Percentiles rank a stretch among this genome's conserved stretches.
Evolutionary conservation across 768 basidiomycete species (phyloP).

Genomic region (Trichaptum fuscoviolaceum): DNA sequence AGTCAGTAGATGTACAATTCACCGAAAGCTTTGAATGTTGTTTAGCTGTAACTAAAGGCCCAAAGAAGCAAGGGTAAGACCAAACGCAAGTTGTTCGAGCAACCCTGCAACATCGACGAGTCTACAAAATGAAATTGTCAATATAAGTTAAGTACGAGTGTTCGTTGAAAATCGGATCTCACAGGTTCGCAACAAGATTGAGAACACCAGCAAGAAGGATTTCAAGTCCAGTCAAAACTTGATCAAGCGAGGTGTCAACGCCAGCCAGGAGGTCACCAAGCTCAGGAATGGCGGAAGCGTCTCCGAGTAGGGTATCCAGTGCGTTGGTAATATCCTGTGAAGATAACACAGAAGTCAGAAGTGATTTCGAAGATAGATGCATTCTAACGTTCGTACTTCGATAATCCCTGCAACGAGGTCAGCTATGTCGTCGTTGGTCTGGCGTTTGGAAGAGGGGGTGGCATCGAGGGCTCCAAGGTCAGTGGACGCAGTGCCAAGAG

Average conservation of each 20-base stretch:
- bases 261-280: conserved; percentile 20
- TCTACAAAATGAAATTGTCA: not conserved
- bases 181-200: conserved; percentile 24
- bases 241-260: conserved; percentile 22
- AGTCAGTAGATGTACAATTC: no score
- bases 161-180: conserved; percentile 1
- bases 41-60: not conserved
- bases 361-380: not conserved
- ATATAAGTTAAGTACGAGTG: not conserved
- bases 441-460: conserved; percentile 16
- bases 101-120: conserved; percentile 13
- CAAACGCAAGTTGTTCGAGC: conserved; percentile 10
- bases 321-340: conserved; percentile 20
- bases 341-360: not conserved
- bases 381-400: conserved; percentile 14
- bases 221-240: conserved; percentile 23
- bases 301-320: conserved; percentile 19
- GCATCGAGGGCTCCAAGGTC: conserved; percentile 16
- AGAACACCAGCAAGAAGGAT: conserved; percentile 25
- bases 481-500: conserved; percentile 20
- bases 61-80: conserved; percentile 8
- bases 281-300: conserved; percentile 17
- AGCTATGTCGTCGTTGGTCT: conserved; percentile 21
- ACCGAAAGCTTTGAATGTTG: not conserved
- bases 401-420: conserved; percentile 21